Evolutionary conservation across 495 filamentous ascomycete genomes (phyloP), one percentile per base, ranked within the genome.

Genomic region (Penicillium bovifimosum): DNA sequence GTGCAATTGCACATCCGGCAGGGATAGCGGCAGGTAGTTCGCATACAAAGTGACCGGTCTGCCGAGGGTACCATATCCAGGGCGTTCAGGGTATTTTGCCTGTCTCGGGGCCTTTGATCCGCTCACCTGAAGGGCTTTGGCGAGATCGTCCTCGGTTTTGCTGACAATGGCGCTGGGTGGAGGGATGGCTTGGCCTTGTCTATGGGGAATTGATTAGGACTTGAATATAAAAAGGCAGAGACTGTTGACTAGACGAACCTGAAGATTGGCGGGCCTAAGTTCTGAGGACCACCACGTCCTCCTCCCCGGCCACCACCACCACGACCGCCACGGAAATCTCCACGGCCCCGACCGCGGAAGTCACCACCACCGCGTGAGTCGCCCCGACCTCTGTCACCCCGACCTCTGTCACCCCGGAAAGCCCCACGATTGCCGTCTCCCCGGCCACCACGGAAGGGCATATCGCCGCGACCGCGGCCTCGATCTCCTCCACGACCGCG

Each of bases 1-100:
- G 47, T 62, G 81, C 36, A 56, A 61, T 16, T 48, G 56, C 38
- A 56, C 71, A 55, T 52, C 75, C 26, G 58, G 54, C 0, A 66
- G 60, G 18, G 70, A 68, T 18, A 88, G 47, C 3, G 76, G 67
- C 55, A 87, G 80, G 51, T 85, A 86, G 62, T 88, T 88, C 32
- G 85, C 75, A 73, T 79, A 86, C 0, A 88, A 70, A 6, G 66
- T 62, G 4, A 84, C 69, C 14, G 62, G 43, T 6, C 29, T 63
- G 14, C 86, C 86, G 11, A 53, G 53, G 1, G 70, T 81, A 35
- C 84, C 83, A 59, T 78, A 86, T 3, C 72, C 77, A n/a, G 86
- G 85, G 7, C 85, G 77, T 24, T 66, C 51, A n/a, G 65, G 65
- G 50, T 66, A 64, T 31, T 36, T 41, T 9, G 63, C 60, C 38